phyloP scores from a whole-genome alignment of 106 monocot species.

The Allium cepa region DNA sequence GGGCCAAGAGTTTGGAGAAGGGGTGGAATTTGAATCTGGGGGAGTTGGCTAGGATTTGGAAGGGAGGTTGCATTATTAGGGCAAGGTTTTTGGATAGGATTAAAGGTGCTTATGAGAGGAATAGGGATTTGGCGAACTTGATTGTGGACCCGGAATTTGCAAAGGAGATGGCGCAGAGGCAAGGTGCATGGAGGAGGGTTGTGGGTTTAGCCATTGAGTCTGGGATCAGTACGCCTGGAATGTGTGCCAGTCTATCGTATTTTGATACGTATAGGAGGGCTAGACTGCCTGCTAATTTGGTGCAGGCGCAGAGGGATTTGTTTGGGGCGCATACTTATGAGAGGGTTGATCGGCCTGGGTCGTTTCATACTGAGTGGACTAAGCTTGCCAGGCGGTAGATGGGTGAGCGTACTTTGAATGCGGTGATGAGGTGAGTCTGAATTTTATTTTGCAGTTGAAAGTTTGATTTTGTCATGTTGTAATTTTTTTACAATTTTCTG shows the following conservation, averaged over 20 bases:
- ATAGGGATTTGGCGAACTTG: constrained; percentile 14
- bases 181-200: constrained; percentile 25
- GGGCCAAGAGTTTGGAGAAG: constrained; percentile 45
- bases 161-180: constrained; percentile 25
- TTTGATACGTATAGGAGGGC: constrained; percentile 29
- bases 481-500: neutral
- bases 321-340: constrained; percentile 59
- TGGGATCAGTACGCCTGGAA: constrained; percentile 27
- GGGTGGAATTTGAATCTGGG: constrained; percentile 45
- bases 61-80: constrained; percentile 49
- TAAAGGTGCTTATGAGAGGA: constrained; percentile 26
- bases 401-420: neutral
- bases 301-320: constrained; percentile 47
- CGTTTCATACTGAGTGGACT: constrained; percentile 55
- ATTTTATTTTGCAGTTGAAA: neutral
- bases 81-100: constrained; percentile 27
- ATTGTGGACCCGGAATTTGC: constrained; percentile 31
- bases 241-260: constrained; percentile 26
- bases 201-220: constrained; percentile 23
- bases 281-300: constrained; percentile 43
- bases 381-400: constrained; percentile 27
- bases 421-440: neutral
- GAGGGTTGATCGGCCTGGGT: constrained; percentile 34
- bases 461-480: neutral
- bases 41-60: constrained; percentile 53